phyloP scores from a whole-genome alignment of 1,284 basidiomycete genomes.

The Sporisorium exsertum region DNA sequence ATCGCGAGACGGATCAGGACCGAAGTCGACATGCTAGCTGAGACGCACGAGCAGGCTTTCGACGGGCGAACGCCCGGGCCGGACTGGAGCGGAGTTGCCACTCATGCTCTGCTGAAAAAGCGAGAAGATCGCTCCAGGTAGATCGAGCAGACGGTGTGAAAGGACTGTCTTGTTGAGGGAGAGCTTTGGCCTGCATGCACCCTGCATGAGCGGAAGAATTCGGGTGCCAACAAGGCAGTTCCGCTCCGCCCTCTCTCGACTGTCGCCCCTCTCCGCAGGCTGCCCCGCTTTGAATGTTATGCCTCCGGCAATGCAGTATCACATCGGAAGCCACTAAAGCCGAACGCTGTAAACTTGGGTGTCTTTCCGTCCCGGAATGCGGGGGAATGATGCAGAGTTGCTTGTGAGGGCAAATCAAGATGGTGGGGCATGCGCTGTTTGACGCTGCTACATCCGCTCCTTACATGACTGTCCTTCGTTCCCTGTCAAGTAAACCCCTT shows the following conservation, averaged over 20 bases:
- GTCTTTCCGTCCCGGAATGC: slow-evolving; percentile 4
- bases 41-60: not conserved
- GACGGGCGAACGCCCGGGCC: not conserved
- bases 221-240: slow-evolving; percentile 30
- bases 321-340: slow-evolving; percentile 24
- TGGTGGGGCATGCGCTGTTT: slow-evolving; percentile 9
- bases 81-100: not conserved
- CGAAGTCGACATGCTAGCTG: not conserved
- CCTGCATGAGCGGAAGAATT: slow-evolving; percentile 45
- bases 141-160: slow-evolving; percentile 11
- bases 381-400: slow-evolving; percentile 9
- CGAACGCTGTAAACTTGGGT: slow-evolving; percentile 19
- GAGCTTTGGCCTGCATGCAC: slow-evolving; percentile 15
- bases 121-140: too few relatives aligned
- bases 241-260: too few relatives aligned
- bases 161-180: slow-evolving; percentile 1
- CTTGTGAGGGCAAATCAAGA: not conserved
- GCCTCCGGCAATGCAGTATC: not conserved
- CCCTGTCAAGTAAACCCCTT: not conserved
- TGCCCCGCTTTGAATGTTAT: not conserved
- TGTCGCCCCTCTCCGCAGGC: not conserved
- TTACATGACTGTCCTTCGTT: not conserved
- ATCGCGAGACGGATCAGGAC: not conserved
- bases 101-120: not conserved
- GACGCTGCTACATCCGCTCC: not conserved